Evolutionary conservation across 805 yeast genomes (phyloP).

Genomic region (Metschnikowia matae): DNA sequence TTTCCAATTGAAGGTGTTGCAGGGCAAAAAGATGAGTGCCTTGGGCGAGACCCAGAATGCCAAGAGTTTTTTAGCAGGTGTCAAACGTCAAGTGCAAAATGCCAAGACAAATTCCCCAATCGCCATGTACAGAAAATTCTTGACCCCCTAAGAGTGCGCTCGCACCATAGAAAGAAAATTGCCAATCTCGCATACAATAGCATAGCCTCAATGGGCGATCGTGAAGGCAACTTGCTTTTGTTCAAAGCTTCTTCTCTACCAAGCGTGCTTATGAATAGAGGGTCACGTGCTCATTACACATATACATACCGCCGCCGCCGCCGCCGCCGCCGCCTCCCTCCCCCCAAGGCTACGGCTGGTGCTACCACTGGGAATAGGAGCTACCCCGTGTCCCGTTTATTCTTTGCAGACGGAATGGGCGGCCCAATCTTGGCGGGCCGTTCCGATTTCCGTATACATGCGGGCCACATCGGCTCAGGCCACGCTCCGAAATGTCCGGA

Average conservation of each 20-base stretch:
- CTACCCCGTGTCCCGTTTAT: no score
- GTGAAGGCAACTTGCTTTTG: background rate
- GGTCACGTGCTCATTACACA: no score
- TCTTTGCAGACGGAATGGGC: no score
- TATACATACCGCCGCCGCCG: no score
- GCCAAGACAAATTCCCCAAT: constrained; percentile 11
- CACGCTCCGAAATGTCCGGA: constrained; percentile 1
- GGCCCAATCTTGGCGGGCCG: no score
- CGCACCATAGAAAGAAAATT: background rate
- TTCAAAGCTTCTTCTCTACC: background rate
- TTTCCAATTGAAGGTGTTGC: background rate
- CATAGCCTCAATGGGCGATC: constrained; percentile 1
- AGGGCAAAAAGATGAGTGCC: background rate
- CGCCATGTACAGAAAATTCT: constrained; percentile 5
- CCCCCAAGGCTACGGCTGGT: no score
- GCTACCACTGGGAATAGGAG: no score
- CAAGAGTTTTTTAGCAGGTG: constrained; percentile 7
- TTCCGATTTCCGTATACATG: background rate
- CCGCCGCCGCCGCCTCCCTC: no score
- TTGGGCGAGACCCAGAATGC: background rate
- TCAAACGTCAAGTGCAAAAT: constrained; percentile 12
- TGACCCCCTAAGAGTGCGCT: background rate
- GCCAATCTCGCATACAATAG: constrained; percentile 1
- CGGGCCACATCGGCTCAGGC: background rate
- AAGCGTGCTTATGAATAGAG: background rate